Evolutionary conservation across 306 rosid genomes (phyloP), one percentile per base, ranked within the genome.

Genomic region (Cajanus cajan): DNA sequence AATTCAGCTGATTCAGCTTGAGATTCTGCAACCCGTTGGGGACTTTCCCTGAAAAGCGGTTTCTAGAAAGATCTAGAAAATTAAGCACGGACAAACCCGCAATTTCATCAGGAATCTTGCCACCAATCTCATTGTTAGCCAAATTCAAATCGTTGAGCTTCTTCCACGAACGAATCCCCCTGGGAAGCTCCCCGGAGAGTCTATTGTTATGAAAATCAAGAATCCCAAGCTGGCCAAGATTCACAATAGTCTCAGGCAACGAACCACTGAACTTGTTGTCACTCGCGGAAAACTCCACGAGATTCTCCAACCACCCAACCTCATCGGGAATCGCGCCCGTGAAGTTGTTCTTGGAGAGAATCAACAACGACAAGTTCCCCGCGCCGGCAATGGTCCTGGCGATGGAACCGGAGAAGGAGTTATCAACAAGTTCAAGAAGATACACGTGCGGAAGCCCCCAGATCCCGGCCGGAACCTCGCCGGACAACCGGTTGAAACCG

Each of bases 361-460:
- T 77, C 74, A 95, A 74, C 58, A 88, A 9, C 21, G 96, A 89
- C 0, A 95, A 80, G 70, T 81, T 90, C 33, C 83, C 81, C 0
- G 99, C 94, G 0, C 93, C 91, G n/a, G 88, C 98, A 6, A 95
- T 86, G 18, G 93, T 91, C 73, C 57, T 85, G 4, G 91, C 81
- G 3, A 95, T 80, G 8, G 85, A 57, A 15, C 99, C 99, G 0
- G 99, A 84, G 4, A 95, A 84, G 5, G 85, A 52, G 84, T 95
- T 95, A 0, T 88, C 90, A 6, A 76, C 74, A 0, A 95, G 96
- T 50, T 95, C 99, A 3, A 95, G 87, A 0, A 95, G 75, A 40
- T 79, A 84, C 3, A 93, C 96, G 47, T 43, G 88, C 0, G 97
- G 93, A 1, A 93, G 90, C 1, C 98, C 98, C 99, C 99, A 95